Percentiles rank a stretch among this genome's conserved stretches.
Conservation (phyloP, 108 stramenopile species). For the Nitzschia putrida region DNA sequence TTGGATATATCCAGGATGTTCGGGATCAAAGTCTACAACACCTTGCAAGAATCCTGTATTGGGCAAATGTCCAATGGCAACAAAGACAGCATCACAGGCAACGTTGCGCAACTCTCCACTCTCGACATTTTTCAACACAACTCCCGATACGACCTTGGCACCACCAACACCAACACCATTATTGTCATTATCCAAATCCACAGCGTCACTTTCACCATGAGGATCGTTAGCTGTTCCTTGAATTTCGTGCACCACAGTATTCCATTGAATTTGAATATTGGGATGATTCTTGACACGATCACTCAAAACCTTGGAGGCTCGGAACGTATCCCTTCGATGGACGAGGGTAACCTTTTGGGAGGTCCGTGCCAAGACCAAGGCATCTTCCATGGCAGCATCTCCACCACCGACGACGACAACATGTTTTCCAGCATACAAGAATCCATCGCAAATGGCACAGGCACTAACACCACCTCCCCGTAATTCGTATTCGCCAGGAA, state of each 20-base stretch:
- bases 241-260: constrained; percentile 75
- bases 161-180: too few relatives aligned
- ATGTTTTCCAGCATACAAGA: constrained; percentile 73
- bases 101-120: constrained; percentile 63
- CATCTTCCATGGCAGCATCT: constrained; percentile 97
- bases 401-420: constrained; percentile 96
- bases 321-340: constrained; percentile 89
- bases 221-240: too few relatives aligned
- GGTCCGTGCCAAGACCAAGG: constrained; percentile 87
- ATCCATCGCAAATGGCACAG: constrained; percentile 97
- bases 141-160: constrained; percentile 69
- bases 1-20: constrained; percentile 82
- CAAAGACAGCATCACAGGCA: constrained; percentile 82
- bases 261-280: constrained; percentile 82
- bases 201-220: constrained; percentile 27
- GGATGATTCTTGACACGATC: constrained; percentile 86
- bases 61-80: constrained; percentile 95
- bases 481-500: constrained; percentile 85
- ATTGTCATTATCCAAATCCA: constrained; percentile 78
- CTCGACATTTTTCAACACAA: constrained; percentile 58
- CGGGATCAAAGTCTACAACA: constrained; percentile 80
- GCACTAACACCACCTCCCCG: constrained; percentile 90
- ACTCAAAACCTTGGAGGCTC: constrained; percentile 88
- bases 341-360: constrained; percentile 82
- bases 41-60: constrained; percentile 83